Conservation (phyloP, 2,329 filamentous ascomycete species). For the Xylariales sp. region DNA sequence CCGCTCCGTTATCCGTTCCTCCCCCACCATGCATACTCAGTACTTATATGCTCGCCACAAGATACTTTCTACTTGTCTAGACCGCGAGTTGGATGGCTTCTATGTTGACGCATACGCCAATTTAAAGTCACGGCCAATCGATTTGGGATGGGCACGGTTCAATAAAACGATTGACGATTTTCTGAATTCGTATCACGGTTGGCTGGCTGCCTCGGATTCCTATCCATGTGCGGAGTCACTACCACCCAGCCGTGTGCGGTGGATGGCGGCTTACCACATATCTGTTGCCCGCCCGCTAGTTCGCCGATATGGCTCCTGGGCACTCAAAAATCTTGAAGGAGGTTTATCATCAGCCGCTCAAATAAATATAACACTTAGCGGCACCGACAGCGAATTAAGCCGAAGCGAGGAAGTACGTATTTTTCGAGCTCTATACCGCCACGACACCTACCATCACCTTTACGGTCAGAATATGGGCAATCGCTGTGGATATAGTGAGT, state of each 20-base stretch:
- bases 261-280: conserved; percentile 33
- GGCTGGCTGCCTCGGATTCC: not conserved
- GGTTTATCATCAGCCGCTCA: too few species aligned
- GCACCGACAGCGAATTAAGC: conserved; percentile 2
- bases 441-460: conserved; percentile 38
- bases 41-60: conserved; percentile 37
- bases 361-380: not conserved
- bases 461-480: conserved; percentile 29
- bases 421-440: conserved; percentile 42
- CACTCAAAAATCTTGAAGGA: conserved; percentile 13
- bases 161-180: not conserved
- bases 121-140: conserved; percentile 32
- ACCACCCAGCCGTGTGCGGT: conserved; percentile 9
- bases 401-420: conserved; percentile 38
- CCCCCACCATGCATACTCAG: conserved; percentile 41
- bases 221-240: not conserved
- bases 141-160: conserved; percentile 18
- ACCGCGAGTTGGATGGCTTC: conserved; percentile 38
- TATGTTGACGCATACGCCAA: conserved; percentile 40
- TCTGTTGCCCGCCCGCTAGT: conserved; percentile 25
- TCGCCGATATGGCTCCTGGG: conserved; percentile 27
- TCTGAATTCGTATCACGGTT: not conserved
- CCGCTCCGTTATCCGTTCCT: conserved; percentile 36
- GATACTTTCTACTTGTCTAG: conserved; percentile 37
- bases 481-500: not conserved